Percentiles rank a stretch among this genome's conserved stretches.
phyloP scores from a whole-genome alignment of 2,329 filamentous ascomycete genomes.

The Penicillium psychrosexuale region DNA sequence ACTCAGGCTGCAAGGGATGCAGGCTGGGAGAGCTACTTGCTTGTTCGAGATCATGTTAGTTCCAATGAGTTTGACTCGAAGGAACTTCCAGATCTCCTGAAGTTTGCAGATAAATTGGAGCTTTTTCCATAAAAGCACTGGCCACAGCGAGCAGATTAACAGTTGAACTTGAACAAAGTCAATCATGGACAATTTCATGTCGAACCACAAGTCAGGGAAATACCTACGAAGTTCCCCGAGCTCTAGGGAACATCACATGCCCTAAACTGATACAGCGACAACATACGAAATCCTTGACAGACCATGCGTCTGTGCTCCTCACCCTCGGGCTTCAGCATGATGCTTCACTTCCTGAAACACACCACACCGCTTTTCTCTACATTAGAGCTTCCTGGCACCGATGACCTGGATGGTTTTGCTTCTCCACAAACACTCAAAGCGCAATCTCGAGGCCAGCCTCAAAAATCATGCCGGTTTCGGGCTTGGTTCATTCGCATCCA shows the following conservation, averaged over 20 bases:
- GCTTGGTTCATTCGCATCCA: no score
- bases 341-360: neutral
- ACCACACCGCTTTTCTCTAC: neutral
- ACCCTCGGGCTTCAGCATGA: neutral
- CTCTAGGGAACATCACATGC: neutral
- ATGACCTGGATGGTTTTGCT: no score
- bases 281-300: neutral
- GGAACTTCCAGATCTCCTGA: neutral
- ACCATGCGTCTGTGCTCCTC: neutral
- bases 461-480: no score
- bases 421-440: neutral
- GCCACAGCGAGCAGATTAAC: neutral
- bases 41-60: constrained; percentile 21
- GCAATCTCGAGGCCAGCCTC: neutral
- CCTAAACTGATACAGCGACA: neutral
- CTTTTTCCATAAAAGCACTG: neutral
- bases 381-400: no score
- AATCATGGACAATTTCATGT: neutral
- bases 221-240: neutral
- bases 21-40: constrained; percentile 39
- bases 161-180: neutral
- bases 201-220: neutral
- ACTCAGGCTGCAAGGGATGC: constrained; percentile 37
- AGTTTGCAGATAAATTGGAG: neutral
- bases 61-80: neutral